Conservation (phyloP, 495 filamentous ascomycete genomes). For the Lepraria neglecta region DNA sequence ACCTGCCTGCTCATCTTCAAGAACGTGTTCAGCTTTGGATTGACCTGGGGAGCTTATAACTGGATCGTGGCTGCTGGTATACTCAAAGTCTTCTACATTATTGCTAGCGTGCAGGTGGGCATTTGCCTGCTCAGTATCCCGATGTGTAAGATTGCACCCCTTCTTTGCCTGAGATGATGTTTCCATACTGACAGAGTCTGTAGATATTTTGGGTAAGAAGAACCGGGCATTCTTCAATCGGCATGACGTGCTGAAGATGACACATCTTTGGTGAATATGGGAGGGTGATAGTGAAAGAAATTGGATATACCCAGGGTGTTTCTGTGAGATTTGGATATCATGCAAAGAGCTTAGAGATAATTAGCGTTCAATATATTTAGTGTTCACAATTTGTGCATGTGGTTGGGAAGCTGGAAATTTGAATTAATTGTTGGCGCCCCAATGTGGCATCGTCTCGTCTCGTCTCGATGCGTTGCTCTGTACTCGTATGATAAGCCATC, state of each 20-base stretch:
- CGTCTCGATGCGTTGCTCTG: too few relatives aligned
- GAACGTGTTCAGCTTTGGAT: slow-evolving; percentile 81
- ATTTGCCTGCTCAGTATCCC: slow-evolving; percentile 68
- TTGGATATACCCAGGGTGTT: slow-evolving; percentile 9
- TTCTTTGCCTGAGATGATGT: not conserved
- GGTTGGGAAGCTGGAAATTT: too few relatives aligned
- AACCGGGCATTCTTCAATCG: slow-evolving; percentile 65
- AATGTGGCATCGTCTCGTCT: too few relatives aligned
- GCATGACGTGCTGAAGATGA: slow-evolving; percentile 61
- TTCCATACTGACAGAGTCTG: slow-evolving; percentile 7
- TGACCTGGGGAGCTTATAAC: slow-evolving; percentile 75
- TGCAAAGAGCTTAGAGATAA: too few relatives aligned
- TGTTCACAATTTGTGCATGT: too few relatives aligned
- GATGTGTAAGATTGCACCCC: slow-evolving; percentile 56
- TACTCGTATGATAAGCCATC: too few relatives aligned
- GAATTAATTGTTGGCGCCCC: too few relatives aligned
- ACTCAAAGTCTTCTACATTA: slow-evolving; percentile 58
- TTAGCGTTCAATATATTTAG: too few relatives aligned
- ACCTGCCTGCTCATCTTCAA: slow-evolving; percentile 89
- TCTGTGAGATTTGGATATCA: not conserved
- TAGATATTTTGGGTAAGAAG: slow-evolving; percentile 76
- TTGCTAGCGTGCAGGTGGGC: slow-evolving; percentile 69
- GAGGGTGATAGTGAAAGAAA: not conserved
- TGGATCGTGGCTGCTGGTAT: slow-evolving; percentile 62
- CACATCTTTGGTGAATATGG: slow-evolving; percentile 35